Conservation (phyloP, 805 yeast species). For the Kodamaea neixiangensis region DNA sequence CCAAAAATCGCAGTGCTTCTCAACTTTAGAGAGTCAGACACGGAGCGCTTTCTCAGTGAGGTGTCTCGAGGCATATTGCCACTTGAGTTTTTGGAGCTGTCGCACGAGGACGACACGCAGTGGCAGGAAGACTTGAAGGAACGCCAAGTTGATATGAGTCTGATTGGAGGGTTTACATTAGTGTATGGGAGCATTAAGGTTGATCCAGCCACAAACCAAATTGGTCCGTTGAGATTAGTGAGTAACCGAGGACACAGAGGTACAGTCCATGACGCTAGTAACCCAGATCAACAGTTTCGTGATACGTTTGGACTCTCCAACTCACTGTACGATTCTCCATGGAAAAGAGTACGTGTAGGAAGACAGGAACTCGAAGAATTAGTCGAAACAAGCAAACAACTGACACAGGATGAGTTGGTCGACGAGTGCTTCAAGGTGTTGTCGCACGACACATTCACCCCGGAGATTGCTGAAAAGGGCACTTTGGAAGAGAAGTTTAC, state of each 20-base stretch:
- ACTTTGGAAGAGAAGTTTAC: conserved; percentile 23
- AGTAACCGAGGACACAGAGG: conserved; percentile 52
- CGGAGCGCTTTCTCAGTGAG: conserved; percentile 29
- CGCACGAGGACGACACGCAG: conserved; percentile 26
- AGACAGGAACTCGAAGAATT: conserved; percentile 14
- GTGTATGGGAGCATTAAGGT: conserved; percentile 47
- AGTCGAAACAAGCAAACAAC: conserved; percentile 18
- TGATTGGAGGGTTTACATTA: conserved; percentile 65
- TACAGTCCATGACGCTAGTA: conserved; percentile 26
- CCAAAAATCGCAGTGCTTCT: conserved; percentile 74
- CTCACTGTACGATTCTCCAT: conserved; percentile 63
- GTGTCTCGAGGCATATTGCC: conserved; percentile 59
- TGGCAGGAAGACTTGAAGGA: conserved; percentile 38
- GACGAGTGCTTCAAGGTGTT: conserved; percentile 56
- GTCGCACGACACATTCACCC: conserved; percentile 42
- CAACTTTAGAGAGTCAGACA: conserved; percentile 60
- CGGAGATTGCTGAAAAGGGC: conserved; percentile 20
- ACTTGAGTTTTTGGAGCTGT: conserved; percentile 42
- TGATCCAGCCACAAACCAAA: conserved; percentile 3
- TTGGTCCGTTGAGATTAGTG: conserved; percentile 34
- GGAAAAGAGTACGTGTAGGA: conserved; percentile 74
- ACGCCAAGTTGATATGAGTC: conserved; percentile 16
- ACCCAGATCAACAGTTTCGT: conserved; percentile 4
- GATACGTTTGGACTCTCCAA: conserved; percentile 62
- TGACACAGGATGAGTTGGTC: conserved; percentile 43